Evolutionary conservation across 106 monocot species (phyloP), one percentile per base, ranked within the genome.

Genomic region (Dendrobium huoshanense): DNA sequence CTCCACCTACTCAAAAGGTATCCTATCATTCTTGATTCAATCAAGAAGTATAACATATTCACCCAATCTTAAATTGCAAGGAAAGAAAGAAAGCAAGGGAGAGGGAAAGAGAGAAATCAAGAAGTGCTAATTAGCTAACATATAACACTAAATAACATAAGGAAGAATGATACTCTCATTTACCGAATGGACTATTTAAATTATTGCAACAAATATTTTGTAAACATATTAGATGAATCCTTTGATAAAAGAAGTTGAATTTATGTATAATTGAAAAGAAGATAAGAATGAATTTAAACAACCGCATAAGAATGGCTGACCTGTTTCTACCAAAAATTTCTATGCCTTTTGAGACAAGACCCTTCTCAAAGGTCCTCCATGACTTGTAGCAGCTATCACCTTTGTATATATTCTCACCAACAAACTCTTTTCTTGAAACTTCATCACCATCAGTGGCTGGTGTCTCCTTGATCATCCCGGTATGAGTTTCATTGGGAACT

Each of bases 291-390:
- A 70, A 37, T 70, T 33, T 70, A 16, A 65, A 70, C 31, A 70
- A 70, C 3, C 8, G 33, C 70, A 31, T 3, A 70, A 70, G 70
- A 29, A 70, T 31, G 22, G 75, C 77, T 80, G 37, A 92, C 98
- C 98, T 94, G 58, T 95, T 98, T 48, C 79, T 92, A 81, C 92
- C 98, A 85, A 95, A 98, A 75, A 98, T 98, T 81, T 95, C 95
- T 2, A 98, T 40, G 61, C 98, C 98, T 87, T 98, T 98, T 24
- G 75, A 55, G 45, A 92, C 87, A 73, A 98, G 92, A 37, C 91
- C 82, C 75, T 92, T 92, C 83, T 98, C 98, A 82, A 95, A 83
- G 74, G 81, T 82, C 41, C 81, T 92, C 98, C 98, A 98, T 58
- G 87, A 88, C 48, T 75, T 83, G 29, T 67, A 67, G 77, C 80